Evolutionary conservation across 495 filamentous ascomycete genomes (phyloP), one percentile per base, ranked within the genome.

Genomic region (Entonaema liquescens): DNA sequence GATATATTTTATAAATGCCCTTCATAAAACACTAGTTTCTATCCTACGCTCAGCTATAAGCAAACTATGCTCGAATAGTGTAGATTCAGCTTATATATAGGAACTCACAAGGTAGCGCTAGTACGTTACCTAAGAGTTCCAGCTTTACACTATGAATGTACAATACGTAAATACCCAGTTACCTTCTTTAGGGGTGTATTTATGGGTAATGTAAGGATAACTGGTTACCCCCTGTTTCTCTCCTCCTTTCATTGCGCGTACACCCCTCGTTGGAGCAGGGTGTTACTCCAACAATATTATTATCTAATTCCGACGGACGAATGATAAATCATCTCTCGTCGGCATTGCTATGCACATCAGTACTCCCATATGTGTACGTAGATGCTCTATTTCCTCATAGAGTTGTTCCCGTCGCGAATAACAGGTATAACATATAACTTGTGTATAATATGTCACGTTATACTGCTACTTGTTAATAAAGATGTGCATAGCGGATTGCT

Each of bases 371-470:
- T 23, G 40, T 17, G 42, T 35, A 44, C 38, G 53, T 50, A 44
- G 13, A 60, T 49, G 23, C 29, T 36, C 13, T 67, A 50, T 66
- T 62, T 55, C 62, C 68, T 68, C 57, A 66, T 66, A 73, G 58
- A 62, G 15, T 55, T 66, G 59, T 68, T 69, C 61, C 52, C 53
- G 57, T 69, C 61, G 57, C 53, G 57, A 69, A 65, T 72, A 68
- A 58, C 12, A 62, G 19, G 13, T n/a, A 59, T 42, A 65, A 49
- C 8, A 57, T 57, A 35, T 15, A n/a, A n/a, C n/a, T n/a, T n/a
- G n/a, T n/a, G n/a, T n/a, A 57, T 40, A 38, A 61, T 52, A 64
- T 72, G 70, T 61, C 70, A 69, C 65, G 70, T 73, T 73, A 59
- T 66, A 58, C 49, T 61, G 70, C 65, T 65, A 73, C 65, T 68